phyloP scores from a whole-genome alignment of 495 filamentous ascomycete species.

The Cercophora sp. region DNA sequence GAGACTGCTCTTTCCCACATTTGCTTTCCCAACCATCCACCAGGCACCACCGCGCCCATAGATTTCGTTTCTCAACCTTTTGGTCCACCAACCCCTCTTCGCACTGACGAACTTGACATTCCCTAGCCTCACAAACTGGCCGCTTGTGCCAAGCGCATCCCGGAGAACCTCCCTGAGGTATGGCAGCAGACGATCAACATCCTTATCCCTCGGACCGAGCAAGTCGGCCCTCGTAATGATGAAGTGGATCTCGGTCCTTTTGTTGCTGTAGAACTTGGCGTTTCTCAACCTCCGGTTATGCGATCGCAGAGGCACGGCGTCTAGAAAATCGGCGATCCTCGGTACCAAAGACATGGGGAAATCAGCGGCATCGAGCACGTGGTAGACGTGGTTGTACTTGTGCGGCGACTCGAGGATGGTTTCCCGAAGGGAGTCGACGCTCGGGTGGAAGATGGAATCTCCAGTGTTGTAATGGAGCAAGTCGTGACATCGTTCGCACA shows the following conservation, averaged over 20 bases:
- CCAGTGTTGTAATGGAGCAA: conserved; percentile 70
- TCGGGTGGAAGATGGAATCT: conserved; percentile 68
- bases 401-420: conserved; percentile 84
- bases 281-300: conserved; percentile 67
- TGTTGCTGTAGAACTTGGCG: conserved; percentile 57
- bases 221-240: conserved; percentile 88
- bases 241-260: conserved; percentile 71
- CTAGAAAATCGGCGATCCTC: conserved; percentile 49
- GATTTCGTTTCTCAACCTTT: conserved; percentile 77
- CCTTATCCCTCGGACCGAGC: conserved; percentile 70
- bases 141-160: conserved; percentile 58
- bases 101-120: conserved; percentile 83
- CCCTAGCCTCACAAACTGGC: conserved; percentile 64
- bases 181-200: conserved; percentile 79
- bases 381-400: conserved; percentile 88
- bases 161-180: conserved; percentile 72
- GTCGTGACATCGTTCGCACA: conserved; percentile 85
- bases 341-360: conserved; percentile 89
- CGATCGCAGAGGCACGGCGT: conserved; percentile 62
- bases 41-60: conserved; percentile 73
- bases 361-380: conserved; percentile 95
- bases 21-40: conserved; percentile 98
- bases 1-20: conserved; percentile 93
- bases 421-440: conserved; percentile 68
- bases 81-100: conserved; percentile 83